A percentile compares a stretch with the other conserved stretches of the same genome.
Evolutionary conservation across 768 basidiomycete genomes (phyloP).

Genomic region (Mycena rosella): DNA sequence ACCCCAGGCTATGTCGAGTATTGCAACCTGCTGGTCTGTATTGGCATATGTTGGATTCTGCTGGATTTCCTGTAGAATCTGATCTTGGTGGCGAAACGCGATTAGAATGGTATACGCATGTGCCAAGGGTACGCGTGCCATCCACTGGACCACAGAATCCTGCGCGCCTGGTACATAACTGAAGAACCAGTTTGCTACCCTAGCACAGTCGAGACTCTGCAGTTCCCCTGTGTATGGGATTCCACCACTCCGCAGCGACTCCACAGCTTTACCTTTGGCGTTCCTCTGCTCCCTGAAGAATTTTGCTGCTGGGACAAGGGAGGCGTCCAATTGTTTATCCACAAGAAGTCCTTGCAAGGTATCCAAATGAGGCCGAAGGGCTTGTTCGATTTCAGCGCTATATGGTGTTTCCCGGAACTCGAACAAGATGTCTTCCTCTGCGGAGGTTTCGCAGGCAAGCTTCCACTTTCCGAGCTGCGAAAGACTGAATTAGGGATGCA

Average conservation of each 20-base stretch:
- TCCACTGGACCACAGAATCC: neutral
- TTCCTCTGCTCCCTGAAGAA: neutral
- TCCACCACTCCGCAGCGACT: neutral
- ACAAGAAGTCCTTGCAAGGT: neutral
- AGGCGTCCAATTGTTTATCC: neutral
- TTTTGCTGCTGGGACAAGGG: neutral
- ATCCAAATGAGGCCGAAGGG: neutral
- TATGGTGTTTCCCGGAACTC: neutral
- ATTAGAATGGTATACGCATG: slow-evolving; percentile 14
- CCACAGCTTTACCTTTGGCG: neutral
- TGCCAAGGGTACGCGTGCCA: neutral
- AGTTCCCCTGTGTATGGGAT: neutral
- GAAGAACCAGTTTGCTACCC: slow-evolving; percentile 9
- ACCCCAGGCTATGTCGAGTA: slow-evolving; percentile 8
- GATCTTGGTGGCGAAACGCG: neutral
- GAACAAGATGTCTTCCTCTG: neutral
- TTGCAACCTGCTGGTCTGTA: neutral
- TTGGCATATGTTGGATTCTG: too few species aligned
- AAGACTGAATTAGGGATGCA: neutral
- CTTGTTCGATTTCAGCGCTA: neutral
- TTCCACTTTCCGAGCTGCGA: neutral
- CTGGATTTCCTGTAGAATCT: neutral
- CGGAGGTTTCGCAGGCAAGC: neutral
- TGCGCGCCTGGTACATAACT: neutral
- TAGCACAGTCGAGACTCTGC: neutral